These are phyloP conservation scores for Lipomyces oligophaga DNA, from an alignment of 805 yeast species.

Conservation along the genomic window DNA sequence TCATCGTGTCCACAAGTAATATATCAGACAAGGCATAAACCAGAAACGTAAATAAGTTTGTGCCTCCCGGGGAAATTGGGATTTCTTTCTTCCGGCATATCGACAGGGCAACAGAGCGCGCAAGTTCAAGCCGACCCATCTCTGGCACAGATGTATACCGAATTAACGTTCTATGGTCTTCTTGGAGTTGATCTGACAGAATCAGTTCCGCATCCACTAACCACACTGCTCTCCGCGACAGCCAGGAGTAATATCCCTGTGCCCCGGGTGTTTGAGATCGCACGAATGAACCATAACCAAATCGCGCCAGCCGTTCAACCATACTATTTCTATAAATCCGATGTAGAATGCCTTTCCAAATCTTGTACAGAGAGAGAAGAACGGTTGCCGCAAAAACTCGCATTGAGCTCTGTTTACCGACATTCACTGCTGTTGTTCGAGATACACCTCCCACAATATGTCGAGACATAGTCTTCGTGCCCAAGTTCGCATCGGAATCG, in stretches of 20 bases:
- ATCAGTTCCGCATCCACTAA: constrained; percentile 20
- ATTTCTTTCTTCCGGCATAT: constrained; percentile 23
- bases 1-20: constrained; percentile 11
- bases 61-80: not conserved
- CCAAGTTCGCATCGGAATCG: not conserved
- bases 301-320: constrained; percentile 19
- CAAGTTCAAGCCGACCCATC: constrained; percentile 7
- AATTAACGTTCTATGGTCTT: constrained; percentile 9
- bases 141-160: constrained; percentile 6
- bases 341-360: constrained; percentile 17
- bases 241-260: constrained; percentile 6
- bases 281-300: constrained; percentile 15
- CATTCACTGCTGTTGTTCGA: constrained; percentile 5
- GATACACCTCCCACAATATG: not conserved
- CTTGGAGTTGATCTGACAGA: constrained; percentile 18
- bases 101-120: constrained; percentile 13
- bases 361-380: constrained; percentile 5
- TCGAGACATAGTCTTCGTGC: not conserved
- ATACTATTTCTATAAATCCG: constrained; percentile 10
- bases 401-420: constrained; percentile 6
- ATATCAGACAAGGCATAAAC: constrained; percentile 8
- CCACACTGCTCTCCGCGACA: constrained; percentile 26
- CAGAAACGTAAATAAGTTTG: constrained; percentile 7
- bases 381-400: not conserved
- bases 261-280: constrained; percentile 1